These are phyloP conservation scores for Ocimum tenuiflorum DNA, from an alignment of 257 asterid species.

Conservation along the genomic window DNA sequence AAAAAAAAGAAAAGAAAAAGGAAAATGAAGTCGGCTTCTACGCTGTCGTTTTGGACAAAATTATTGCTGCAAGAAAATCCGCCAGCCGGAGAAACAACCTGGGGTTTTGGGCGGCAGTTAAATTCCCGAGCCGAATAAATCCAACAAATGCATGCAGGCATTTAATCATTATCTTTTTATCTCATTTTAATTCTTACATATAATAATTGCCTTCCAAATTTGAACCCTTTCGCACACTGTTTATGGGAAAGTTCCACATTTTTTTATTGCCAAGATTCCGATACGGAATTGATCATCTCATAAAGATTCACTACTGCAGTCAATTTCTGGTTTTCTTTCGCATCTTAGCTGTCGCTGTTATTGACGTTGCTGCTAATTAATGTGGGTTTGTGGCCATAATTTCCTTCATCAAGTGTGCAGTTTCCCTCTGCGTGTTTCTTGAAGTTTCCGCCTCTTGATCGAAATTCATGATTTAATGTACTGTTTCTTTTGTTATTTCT, in stretches of 20 bases:
- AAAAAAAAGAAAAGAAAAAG: too few relatives aligned
- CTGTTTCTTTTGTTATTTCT: not conserved
- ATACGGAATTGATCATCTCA: not conserved
- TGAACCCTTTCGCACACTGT: not conserved
- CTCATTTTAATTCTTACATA: too few relatives aligned
- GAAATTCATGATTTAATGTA: not conserved
- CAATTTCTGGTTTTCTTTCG: not conserved
- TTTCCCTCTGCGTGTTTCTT: constrained; percentile 3
- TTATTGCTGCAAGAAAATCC: constrained; percentile 1
- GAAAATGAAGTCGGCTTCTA: not conserved
- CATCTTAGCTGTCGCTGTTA: not conserved
- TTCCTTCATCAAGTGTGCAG: not conserved
- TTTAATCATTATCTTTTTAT: not conserved
- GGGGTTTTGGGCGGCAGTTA: constrained; percentile 1
- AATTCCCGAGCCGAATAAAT: constrained; percentile 7
- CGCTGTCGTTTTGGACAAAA: constrained; percentile 8
- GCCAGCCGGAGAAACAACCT: not conserved
- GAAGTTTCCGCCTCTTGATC: constrained; percentile 14
- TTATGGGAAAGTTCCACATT: not conserved
- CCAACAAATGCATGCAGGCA: not conserved
- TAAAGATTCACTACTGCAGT: not conserved
- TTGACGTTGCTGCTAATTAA: not conserved
- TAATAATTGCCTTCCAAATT: not conserved
- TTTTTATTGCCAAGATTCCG: not conserved
- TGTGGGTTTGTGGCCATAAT: not conserved